A percentile compares a stretch with the other conserved stretches of the same genome.
phyloP scores from a whole-genome alignment of 495 filamentous ascomycete genomes.

The Lophiostoma macrostomum region DNA sequence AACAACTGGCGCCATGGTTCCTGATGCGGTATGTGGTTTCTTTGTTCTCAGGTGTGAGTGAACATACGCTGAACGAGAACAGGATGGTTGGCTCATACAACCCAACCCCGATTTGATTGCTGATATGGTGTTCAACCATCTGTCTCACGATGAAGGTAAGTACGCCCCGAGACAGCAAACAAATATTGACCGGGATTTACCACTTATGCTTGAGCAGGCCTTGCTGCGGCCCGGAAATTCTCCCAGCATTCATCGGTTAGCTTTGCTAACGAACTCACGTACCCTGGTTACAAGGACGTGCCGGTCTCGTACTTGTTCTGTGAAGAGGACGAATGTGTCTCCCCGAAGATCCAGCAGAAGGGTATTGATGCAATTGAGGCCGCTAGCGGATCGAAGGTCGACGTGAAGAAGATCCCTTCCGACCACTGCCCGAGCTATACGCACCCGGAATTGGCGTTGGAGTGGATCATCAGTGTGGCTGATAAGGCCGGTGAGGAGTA shows the following conservation, averaged over 20 bases:
- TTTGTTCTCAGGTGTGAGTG: too few species aligned
- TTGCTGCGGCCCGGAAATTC: conserved; percentile 9
- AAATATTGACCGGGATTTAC: too few species aligned
- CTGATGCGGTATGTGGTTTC: too few species aligned
- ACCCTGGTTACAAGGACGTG: conserved; percentile 29
- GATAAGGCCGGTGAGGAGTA: not conserved
- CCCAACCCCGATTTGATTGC: too few species aligned
- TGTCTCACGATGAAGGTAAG: too few species aligned
- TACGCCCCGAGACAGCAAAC: too few species aligned
- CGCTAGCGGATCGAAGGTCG: conserved; percentile 24
- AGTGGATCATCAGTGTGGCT: conserved; percentile 14
- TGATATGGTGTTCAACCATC: too few species aligned
- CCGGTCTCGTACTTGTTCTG: conserved; percentile 32
- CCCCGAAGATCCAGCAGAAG: conserved; percentile 10
- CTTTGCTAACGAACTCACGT: conserved; percentile 16
- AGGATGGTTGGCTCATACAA: too few species aligned
- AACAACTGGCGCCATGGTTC: too few species aligned
- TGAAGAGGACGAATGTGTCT: conserved; percentile 9
- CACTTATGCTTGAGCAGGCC: conserved; percentile 8
- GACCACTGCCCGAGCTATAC: conserved; percentile 20
- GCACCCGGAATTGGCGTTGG: conserved; percentile 3
- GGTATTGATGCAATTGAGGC: conserved; percentile 26
- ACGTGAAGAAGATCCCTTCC: conserved; percentile 24
- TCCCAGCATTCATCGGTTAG: conserved; percentile 8
- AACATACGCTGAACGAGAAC: too few species aligned